Evolutionary conservation across 176 grass and related monocot species (phyloP), one percentile per base, ranked within the genome.

Genomic region (Canna indica): DNA sequence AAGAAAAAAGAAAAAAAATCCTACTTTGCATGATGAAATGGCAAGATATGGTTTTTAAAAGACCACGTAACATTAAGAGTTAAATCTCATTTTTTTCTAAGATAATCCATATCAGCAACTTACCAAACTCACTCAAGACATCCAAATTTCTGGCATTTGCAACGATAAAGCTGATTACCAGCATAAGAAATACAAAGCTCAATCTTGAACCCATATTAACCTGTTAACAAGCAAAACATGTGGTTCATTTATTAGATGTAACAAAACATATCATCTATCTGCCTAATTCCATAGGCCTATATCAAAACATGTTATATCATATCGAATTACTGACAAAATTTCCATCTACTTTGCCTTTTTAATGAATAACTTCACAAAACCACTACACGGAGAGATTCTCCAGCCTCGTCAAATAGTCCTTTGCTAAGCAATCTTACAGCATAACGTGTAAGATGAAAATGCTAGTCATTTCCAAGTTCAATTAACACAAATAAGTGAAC

Each of bases 161-260:
- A 32, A 44, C 47, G 27, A 48, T 48, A 18, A 48, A 48, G 14
- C 39, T 47, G 45, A 50, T 9, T 22, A 32, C 68, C 24, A 70
- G 41, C 27, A 50, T 18, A 9, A 70, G 68, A 30, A 50, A 13
- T 38, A 70, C 20, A 47, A 48, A 47, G 1, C 45, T 70, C 16
- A 46, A 50, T 70, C 68, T 48, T 46, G 39, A 32, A 33, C 14
- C 42, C 68, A 46, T 47, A 29, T 14, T 22, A 15, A 18, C 45
- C 68, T 70, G 45, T 20, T 48, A n/a, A 70, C n/a, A 48, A 70
- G 68, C 18, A 70, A 70, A 30, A 31, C 32, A 70, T 82, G 24
- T 18, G 68, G 26, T 50, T 47, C 34, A 63, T 63, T 16, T 34
- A 12, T 33, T 33, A 16, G 2, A 32, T 32, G 10, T 12, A 63